Evolutionary conservation across 108 stramenopile species (phyloP).

Genomic region (Nannochloropsis gaditana): DNA sequence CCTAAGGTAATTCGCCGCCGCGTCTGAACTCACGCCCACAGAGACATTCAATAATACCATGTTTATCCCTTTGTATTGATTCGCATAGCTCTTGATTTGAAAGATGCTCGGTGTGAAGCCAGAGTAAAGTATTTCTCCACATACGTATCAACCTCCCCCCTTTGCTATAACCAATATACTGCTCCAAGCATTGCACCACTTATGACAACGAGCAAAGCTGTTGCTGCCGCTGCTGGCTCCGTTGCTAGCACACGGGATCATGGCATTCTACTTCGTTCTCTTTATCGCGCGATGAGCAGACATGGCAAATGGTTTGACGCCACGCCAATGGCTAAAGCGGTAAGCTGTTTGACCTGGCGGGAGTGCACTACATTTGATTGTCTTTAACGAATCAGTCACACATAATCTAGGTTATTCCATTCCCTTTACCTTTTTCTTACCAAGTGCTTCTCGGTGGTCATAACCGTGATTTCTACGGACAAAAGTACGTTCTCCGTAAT

Average conservation of each 20-base stretch:
- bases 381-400: neutral
- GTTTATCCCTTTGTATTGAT: no score
- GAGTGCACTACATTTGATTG: neutral
- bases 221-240: neutral
- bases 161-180: no score
- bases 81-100: no score
- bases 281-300: neutral
- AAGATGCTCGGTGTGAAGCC: no score
- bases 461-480: slow-evolving; percentile 7
- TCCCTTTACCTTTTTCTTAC: neutral
- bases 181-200: neutral
- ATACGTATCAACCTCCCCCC: no score
- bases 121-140: no score
- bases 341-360: neutral
- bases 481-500: neutral
- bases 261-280: neutral
- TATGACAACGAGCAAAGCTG: neutral
- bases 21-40: no score
- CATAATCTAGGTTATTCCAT: neutral
- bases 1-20: no score
- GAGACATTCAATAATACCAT: no score
- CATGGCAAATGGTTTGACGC: slow-evolving; percentile 19
- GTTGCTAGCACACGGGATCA: neutral
- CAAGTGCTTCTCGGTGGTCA: neutral
- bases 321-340: slow-evolving; percentile 7